Evolutionary conservation across 805 yeast species (phyloP).

Genomic region (Pachysolen tannophilus): DNA sequence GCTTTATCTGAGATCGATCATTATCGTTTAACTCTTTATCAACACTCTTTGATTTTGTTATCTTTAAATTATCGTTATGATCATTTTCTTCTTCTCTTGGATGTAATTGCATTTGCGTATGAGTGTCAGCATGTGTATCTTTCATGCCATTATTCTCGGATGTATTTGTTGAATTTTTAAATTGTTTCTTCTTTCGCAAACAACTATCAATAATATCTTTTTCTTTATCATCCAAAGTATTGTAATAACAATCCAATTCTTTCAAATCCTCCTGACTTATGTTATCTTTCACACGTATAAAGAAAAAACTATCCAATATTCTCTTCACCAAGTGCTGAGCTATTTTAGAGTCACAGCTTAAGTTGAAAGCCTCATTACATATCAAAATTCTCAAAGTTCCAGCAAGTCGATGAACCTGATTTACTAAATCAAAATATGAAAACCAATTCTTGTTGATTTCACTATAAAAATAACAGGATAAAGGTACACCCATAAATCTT

Average conservation of each 20-base stretch:
- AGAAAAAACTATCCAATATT: conserved; percentile 9
- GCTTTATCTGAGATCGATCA: too few relatives aligned
- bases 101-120: too few relatives aligned
- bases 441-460: conserved; percentile 25
- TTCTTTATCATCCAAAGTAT: conserved; percentile 20
- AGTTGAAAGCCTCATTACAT: not conserved
- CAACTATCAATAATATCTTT: conserved; percentile 3
- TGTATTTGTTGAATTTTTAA: conserved; percentile 1
- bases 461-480: conserved; percentile 13
- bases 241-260: conserved; percentile 20
- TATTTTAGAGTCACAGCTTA: not conserved
- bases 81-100: conserved; percentile 9
- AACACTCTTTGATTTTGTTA: not conserved
- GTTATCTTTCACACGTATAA: conserved; percentile 10
- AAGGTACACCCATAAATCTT: conserved; percentile 22
- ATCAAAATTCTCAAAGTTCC: not conserved
- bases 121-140: too few relatives aligned
- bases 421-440: conserved; percentile 16
- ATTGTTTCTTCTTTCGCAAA: not conserved
- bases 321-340: conserved; percentile 5
- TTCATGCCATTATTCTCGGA: conserved; percentile 5
- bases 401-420: conserved; percentile 3
- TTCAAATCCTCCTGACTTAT: conserved; percentile 4
- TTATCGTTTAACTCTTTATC: not conserved
- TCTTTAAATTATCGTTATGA: conserved; percentile 1